Evolutionary conservation across 2,329 filamentous ascomycete genomes (phyloP), one percentile per base, ranked within the genome.

Genomic region (Raffaelea albimanens): DNA sequence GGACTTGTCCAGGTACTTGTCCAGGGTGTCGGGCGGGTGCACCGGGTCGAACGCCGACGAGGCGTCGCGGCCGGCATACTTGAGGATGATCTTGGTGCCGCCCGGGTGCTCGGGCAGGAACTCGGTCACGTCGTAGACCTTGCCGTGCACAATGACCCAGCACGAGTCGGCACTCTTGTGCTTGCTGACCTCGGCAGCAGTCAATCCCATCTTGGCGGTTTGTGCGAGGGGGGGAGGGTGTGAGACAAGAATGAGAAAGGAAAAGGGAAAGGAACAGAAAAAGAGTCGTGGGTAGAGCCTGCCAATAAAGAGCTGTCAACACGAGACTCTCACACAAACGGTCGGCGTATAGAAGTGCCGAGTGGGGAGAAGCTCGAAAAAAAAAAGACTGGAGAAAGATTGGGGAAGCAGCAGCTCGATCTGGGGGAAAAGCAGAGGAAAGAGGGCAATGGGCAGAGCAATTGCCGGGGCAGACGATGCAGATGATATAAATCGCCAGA

Each of bases 11-110:
- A 95, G 81, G 64, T 87, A 95, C 72, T 84, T 84, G 63, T 84
- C 80, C 47, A 96, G 78, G 1, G 89, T 95, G 67, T 95, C 90
- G 14, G 85, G 87, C 3, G 90, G 90, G 63, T 81, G 77, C 54
- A 96, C 93, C 33, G 89, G 89, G 43, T 94, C 88, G 66, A 87
- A 96, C 61, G 88, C 88, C 63, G 90, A 86, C 33, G 89, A 94
- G 36, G 89, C 89, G 72, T 96, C 90, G 73, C 91, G 94, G 58
- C 90, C 89, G 25, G 90, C 90, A 68, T 96, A 95, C 70, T 95
- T 95, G 55, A 98, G 77, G 59, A 98, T 97, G 63, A 97, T 94
- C 62, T 91, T 93, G 55, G 82, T 76, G 34, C 87, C 90, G 52
- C 90, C 90, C 21, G 90, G 90, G 61, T 95, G 89, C 64, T 95